Percentiles rank a stretch among this genome's conserved stretches.
Conservation (phyloP, 2,329 filamentous ascomycete genomes). For the Knoxdaviesia proteae region DNA sequence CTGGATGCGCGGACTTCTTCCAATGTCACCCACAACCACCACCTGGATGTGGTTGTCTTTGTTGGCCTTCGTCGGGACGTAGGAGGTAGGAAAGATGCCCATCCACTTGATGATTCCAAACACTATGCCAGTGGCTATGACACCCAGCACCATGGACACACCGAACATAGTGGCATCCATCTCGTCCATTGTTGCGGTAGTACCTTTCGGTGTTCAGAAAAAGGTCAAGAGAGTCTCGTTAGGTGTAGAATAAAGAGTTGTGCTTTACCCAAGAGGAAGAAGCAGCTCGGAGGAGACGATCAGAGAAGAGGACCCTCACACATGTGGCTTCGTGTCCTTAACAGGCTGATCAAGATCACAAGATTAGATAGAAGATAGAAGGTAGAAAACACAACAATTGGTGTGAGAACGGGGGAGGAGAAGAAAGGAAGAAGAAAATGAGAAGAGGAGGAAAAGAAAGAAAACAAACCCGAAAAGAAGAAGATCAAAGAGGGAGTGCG, state of each 20-base stretch:
- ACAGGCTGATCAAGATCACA: neutral
- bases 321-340: no score
- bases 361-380: neutral
- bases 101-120: conserved; percentile 1
- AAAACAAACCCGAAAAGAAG: neutral
- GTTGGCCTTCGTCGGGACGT: conserved; percentile 13
- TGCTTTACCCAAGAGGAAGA: no score
- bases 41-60: conserved; percentile 43
- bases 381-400: neutral
- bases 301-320: no score
- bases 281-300: no score
- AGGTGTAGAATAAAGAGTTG: no score
- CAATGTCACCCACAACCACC: conserved; percentile 85
- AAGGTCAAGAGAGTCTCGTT: no score
- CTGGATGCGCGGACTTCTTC: conserved; percentile 91
- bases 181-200: no score
- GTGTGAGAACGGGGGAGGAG: neutral
- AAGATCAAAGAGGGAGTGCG: neutral
- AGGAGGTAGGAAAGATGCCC: conserved; percentile 13
- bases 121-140: conserved; percentile 1
- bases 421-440: neutral
- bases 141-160: neutral
- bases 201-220: no score
- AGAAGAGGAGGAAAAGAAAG: neutral
- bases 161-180: no score